Base-by-base conservation (phyloP, 2,329 filamentous ascomycete species). In the Magnaporthiopsis poae region DNA sequence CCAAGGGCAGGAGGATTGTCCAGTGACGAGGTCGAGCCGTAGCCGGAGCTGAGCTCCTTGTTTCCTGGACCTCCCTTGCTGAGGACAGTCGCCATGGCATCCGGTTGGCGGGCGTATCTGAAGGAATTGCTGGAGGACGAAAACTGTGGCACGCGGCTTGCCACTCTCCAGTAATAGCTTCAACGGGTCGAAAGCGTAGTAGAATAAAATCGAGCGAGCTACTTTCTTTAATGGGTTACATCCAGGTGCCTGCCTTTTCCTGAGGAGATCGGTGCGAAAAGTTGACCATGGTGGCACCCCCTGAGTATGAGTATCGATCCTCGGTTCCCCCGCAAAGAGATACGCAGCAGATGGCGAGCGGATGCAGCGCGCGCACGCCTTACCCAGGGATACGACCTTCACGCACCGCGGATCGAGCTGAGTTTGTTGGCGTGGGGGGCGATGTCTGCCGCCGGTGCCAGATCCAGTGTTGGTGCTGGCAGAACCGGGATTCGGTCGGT, bases 1-100 rank as follows among this genome's bases (percentile, higher is more conserved):
- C 76, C 77, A 2, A 79, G 69, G 0, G 73, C 70, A 11, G 74
- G 73, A 5, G 39, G 15, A 13, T 56, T 60, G 7, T 68, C 61
- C 25, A 63, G 56, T n/a, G 68, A 68, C 15, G 64, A 62, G 12
- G 70, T 68, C 1, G 66, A 68, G 60, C 67, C 68, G 60, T 67
- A 67, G 9, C 69, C 63, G 35, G n/a, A 61, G 62, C 52, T 62
- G 25, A 62, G 31, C 35, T 66, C 59, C 66, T 68, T 71, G 13
- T 68, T 66, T 60, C 67, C 46, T 8, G 15, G 5, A 21, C 15
- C 13, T 21, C 18, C 46, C 18, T 52, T 70, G 61, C 66, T 61
- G 13, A 73, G 60, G 11, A 74, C 69, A 31, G 73, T 73, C 13
- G 72, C 68, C 73, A 74, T 74, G 63, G 36, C 46, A 5, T 3